Conservation (phyloP, 257 asterid genomes). For the Gentiana macrophylla region DNA sequence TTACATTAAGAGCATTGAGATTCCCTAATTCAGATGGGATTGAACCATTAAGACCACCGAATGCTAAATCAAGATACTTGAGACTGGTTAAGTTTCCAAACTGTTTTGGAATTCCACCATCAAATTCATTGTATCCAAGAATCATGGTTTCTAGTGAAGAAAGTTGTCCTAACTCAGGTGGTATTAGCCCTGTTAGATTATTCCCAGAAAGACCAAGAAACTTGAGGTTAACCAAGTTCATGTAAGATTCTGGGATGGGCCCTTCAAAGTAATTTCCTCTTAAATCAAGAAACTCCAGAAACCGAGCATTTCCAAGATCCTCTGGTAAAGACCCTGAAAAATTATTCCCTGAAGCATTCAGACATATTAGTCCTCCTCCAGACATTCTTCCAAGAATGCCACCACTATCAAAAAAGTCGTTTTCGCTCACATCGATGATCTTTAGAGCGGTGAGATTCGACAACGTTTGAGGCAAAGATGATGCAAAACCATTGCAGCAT, state of each 20-base stretch:
- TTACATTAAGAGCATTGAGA: conserved; percentile 20
- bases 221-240: conserved; percentile 28
- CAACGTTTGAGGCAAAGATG: conserved; percentile 29
- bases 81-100: conserved; percentile 44
- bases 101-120: conserved; percentile 41
- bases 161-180: conserved; percentile 35
- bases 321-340: conserved; percentile 44
- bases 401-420: conserved; percentile 30
- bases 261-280: conserved; percentile 57
- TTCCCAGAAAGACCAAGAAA: conserved; percentile 66
- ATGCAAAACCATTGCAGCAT: conserved; percentile 39
- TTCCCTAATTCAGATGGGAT: conserved; percentile 43
- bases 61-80: conserved; percentile 40
- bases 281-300: conserved; percentile 42
- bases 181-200: conserved; percentile 37
- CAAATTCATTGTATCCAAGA: conserved; percentile 41
- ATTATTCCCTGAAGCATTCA: conserved; percentile 60
- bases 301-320: conserved; percentile 32
- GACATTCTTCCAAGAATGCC: conserved; percentile 8
- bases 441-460: conserved; percentile 28
- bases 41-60: conserved; percentile 35
- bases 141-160: conserved; percentile 38
- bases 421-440: conserved; percentile 49
- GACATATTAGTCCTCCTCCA: conserved; percentile 12
- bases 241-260: conserved; percentile 33